Evolutionary conservation across 495 filamentous ascomycete genomes (phyloP), one percentile per base, ranked within the genome.

Genomic region (Aspergillus avenaceus): DNA sequence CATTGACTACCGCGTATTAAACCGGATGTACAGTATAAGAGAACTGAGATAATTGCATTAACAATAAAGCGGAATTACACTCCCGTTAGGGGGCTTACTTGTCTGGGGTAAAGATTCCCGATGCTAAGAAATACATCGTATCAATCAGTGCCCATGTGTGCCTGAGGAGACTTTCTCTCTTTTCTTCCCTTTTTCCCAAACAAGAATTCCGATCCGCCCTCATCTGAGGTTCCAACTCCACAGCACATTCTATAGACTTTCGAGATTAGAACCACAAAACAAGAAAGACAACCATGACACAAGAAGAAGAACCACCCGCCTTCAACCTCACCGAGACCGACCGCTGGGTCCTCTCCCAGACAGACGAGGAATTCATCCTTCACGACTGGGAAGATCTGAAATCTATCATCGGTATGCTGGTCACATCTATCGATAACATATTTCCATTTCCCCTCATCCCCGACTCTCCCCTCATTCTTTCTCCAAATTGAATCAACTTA

Each of bases 341-440:
- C 61, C 78, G 68, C 49, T 75, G 77, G 63, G 76, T 88, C 13
- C 72, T 91, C 26, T 73, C 81, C n/a, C 78, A 80, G 55, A 83
- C 78, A 3, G 85, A 88, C 61, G 84, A 85, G 28, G 82, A 89
- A 40, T 91, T 84, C 52, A 63, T 78, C 25, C 68, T 70, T 8
- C 85, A 88, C 57, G 75, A 78, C 51, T 90, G 86, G 86, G 76
- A 83, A 27, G 80, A 85, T n/a, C 65, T 90, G 45, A 74, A 72
- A 47, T 63, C 69, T 32, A 83, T 88, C 41, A 83, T 90, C 59
- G 73, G 87, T 89, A 71, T 47, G n/a, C n/a, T n/a, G n/a, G 50
- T 24, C 28, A 13, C 43, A 34, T 42, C 41, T 29, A 50, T n/a
- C n/a, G n/a, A 52, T 58, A 45, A 52, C 45, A 24, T 36, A 42